Evolutionary conservation across 306 rosid species (phyloP).

Genomic region (Dicorynia guianensis): DNA sequence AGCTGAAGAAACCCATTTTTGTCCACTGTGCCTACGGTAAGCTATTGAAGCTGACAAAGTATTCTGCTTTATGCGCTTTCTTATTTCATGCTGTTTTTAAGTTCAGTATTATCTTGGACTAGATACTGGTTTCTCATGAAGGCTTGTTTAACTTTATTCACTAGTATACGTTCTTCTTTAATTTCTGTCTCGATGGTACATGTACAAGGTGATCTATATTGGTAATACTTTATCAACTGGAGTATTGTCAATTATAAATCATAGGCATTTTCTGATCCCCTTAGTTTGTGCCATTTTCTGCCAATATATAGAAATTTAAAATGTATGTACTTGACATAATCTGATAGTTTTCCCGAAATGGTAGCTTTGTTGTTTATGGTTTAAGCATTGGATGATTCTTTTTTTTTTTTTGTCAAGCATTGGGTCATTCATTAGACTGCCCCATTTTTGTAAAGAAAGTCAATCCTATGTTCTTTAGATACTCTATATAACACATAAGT

Average conservation of each 20-base stretch:
- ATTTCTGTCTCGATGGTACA: neutral
- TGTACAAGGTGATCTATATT: neutral
- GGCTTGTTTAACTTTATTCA: neutral
- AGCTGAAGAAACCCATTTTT: constrained; percentile 69
- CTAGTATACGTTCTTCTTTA: neutral
- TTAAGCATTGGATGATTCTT: neutral
- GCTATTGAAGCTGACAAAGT: constrained; percentile 1
- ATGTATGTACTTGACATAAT: neutral
- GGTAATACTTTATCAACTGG: neutral
- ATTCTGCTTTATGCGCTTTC: neutral
- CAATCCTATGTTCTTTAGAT: neutral
- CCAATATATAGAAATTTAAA: neutral
- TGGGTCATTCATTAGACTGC: neutral
- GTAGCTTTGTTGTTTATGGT: neutral
- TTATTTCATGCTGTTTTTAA: neutral
- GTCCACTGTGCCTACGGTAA: constrained; percentile 93
- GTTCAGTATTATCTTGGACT: constrained; percentile 7
- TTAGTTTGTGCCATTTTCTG: neutral
- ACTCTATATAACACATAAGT: neutral
- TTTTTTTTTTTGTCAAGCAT: too few relatives aligned
- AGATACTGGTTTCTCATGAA: neutral
- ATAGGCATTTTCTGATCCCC: neutral
- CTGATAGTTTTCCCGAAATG: neutral
- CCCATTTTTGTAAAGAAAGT: neutral
- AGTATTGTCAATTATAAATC: neutral